Percentiles rank a stretch among this genome's conserved stretches.
Evolutionary conservation across 2,329 filamentous ascomycete genomes (phyloP).

Genomic region (Verticillium nubilum): DNA sequence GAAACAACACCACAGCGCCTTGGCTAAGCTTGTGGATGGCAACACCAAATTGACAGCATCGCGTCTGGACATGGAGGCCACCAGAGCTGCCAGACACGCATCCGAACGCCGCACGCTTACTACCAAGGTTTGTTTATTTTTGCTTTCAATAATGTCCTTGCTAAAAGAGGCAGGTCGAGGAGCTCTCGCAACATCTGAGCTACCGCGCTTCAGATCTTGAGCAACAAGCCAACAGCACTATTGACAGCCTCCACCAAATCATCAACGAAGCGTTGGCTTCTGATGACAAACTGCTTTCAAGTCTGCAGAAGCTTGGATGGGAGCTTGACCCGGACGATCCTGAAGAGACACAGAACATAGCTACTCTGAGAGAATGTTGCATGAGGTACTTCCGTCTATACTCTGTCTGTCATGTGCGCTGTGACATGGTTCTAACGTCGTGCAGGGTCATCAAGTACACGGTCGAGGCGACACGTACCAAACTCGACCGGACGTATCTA

Average conservation of each 20-base stretch:
- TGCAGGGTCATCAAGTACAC: slow-evolving; percentile 51
- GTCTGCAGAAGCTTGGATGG: slow-evolving; percentile 60
- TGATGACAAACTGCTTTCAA: slow-evolving; percentile 60
- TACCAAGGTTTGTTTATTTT: slow-evolving; percentile 30
- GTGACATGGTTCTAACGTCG: neutral
- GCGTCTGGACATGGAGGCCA: slow-evolving; percentile 27
- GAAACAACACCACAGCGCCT: slow-evolving; percentile 55
- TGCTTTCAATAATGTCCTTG: neutral
- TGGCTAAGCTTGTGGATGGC: slow-evolving; percentile 46
- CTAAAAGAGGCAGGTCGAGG: slow-evolving; percentile 33
- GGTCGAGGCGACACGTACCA: slow-evolving; percentile 48
- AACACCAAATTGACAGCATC: slow-evolving; percentile 26
- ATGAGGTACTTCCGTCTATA: slow-evolving; percentile 34
- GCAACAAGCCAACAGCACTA: slow-evolving; percentile 41
- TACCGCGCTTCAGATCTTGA: slow-evolving; percentile 43
- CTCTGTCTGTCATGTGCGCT: neutral
- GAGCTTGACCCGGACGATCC: slow-evolving; percentile 50
- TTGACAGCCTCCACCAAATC: slow-evolving; percentile 38
- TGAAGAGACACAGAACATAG: slow-evolving; percentile 46
- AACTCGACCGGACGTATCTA: slow-evolving; percentile 50
- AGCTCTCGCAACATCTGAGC: slow-evolving; percentile 39
- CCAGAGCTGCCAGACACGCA: slow-evolving; percentile 30
- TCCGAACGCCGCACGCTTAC: slow-evolving; percentile 34
- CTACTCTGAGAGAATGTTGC: slow-evolving; percentile 53
- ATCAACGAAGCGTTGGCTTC: slow-evolving; percentile 47